Evolutionary conservation across 164 flowering plant genomes (phyloP).

Genomic region (Chimonanthus salicifolius): DNA sequence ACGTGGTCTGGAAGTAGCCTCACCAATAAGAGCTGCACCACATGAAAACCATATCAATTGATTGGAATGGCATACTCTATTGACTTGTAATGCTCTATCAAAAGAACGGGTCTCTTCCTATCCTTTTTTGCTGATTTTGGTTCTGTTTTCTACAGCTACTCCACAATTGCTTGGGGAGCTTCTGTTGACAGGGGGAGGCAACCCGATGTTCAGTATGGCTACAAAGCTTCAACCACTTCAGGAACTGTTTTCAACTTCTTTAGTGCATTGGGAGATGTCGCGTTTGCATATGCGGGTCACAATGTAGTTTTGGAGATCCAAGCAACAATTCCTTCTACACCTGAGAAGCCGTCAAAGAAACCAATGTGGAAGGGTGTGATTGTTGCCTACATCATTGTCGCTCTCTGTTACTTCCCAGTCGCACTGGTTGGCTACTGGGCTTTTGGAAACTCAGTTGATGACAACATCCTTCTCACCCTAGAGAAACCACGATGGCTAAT

Average conservation of each 20-base stretch:
- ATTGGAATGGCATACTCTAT: too few relatives aligned
- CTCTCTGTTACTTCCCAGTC: conserved; percentile 51
- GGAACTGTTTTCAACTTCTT: conserved; percentile 41
- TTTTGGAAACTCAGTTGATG: conserved; percentile 48
- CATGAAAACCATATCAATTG: too few relatives aligned
- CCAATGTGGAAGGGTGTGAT: conserved; percentile 68
- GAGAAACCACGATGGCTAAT: conserved; percentile 54
- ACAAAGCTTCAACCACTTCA: conserved; percentile 16
- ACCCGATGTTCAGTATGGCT: conserved; percentile 31
- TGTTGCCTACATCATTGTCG: conserved; percentile 42
- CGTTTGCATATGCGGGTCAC: conserved; percentile 69
- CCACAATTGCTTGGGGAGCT: conserved; percentile 54
- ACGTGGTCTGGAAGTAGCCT: too few relatives aligned
- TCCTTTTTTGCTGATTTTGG: background rate
- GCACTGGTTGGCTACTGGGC: conserved; percentile 44
- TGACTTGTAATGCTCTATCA: too few relatives aligned
- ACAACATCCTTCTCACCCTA: conserved; percentile 46
- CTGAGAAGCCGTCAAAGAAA: conserved; percentile 50
- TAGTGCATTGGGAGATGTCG: conserved; percentile 51
- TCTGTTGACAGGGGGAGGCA: conserved; percentile 37
- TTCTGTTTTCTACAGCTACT: conserved; percentile 30
- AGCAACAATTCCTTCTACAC: conserved; percentile 66
- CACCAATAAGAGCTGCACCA: too few relatives aligned
- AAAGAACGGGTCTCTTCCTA: background rate
- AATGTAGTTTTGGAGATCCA: conserved; percentile 72